These are phyloP conservation scores for Fusarium tuaranense DNA, from an alignment of 2,329 filamentous ascomycete genomes.

Conservation along the genomic window DNA sequence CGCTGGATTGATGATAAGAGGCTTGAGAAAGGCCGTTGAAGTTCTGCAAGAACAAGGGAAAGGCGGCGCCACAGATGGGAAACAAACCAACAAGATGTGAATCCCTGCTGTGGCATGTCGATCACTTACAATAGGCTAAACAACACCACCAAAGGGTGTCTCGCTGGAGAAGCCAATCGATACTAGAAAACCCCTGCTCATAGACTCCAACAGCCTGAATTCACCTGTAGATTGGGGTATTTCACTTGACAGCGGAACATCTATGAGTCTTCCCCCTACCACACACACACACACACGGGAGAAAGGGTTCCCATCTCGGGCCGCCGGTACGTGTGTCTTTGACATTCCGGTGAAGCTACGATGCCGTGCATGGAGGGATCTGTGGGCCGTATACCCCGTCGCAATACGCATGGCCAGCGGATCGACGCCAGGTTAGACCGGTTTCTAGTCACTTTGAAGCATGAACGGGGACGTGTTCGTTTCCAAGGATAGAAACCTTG, in stretches of 20 bases:
- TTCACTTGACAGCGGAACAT: background rate
- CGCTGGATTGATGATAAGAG: background rate
- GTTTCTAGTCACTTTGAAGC: background rate
- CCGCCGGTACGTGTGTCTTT: conserved; percentile 2
- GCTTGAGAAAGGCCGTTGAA: background rate
- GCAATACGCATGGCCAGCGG: conserved; percentile 1
- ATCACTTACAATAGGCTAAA: background rate
- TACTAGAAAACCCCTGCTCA: background rate
- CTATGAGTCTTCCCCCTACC: background rate
- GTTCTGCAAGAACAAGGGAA: background rate
- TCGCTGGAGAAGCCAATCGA: background rate
- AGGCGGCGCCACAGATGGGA: background rate
- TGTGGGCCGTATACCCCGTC: background rate
- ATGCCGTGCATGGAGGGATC: background rate
- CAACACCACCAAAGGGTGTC: background rate
- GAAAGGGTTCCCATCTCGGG: background rate
- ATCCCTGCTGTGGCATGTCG: background rate
- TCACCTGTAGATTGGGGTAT: background rate
- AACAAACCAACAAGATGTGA: background rate
- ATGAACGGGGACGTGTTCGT: background rate
- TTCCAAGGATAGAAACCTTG: background rate
- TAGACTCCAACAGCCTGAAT: background rate
- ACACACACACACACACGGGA: background rate
- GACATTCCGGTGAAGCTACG: background rate
- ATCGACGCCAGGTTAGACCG: conserved; percentile 8